phyloP scores from a whole-genome alignment of 179 eudicot genomes.

The Corrigiola litoralis region DNA sequence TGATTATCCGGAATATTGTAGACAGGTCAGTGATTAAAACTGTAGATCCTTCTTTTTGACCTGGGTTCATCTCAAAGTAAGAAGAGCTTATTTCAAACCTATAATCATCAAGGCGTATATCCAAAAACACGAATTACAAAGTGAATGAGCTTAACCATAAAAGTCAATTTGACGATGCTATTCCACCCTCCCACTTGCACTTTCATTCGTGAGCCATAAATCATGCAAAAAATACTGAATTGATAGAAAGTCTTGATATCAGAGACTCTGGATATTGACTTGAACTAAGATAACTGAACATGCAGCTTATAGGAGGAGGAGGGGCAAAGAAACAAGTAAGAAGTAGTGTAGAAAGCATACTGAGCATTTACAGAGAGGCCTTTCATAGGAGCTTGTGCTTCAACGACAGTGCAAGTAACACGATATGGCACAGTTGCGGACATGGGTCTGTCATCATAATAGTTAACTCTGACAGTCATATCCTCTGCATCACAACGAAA shows the following conservation, averaged over 20 bases:
- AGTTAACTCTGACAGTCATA: slow-evolving; percentile 64
- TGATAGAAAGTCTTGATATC: background rate
- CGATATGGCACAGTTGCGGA: slow-evolving; percentile 84
- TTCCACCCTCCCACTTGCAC: background rate
- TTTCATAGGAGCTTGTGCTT: slow-evolving; percentile 73
- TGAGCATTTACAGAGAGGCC: slow-evolving; percentile 76
- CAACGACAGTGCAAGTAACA: slow-evolving; percentile 86
- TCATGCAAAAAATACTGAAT: background rate
- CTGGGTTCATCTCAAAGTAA: background rate
- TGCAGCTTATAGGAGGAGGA: too few species aligned
- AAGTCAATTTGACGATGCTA: background rate
- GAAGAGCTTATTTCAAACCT: too few species aligned
- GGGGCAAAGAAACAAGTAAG: background rate
- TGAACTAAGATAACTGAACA: background rate
- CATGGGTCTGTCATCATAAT: slow-evolving; percentile 74
- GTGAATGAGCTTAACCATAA: background rate
- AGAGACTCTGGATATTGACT: too few species aligned
- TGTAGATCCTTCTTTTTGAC: background rate
- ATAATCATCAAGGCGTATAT: background rate
- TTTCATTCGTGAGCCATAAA: background rate
- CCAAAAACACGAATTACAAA: background rate
- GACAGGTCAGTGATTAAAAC: background rate
- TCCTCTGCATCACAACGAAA: slow-evolving; percentile 53
- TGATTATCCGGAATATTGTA: background rate
- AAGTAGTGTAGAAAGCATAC: slow-evolving; percentile 38